Base-by-base conservation (phyloP, 306 rosid genomes). In the Pyrus communis region DNA sequence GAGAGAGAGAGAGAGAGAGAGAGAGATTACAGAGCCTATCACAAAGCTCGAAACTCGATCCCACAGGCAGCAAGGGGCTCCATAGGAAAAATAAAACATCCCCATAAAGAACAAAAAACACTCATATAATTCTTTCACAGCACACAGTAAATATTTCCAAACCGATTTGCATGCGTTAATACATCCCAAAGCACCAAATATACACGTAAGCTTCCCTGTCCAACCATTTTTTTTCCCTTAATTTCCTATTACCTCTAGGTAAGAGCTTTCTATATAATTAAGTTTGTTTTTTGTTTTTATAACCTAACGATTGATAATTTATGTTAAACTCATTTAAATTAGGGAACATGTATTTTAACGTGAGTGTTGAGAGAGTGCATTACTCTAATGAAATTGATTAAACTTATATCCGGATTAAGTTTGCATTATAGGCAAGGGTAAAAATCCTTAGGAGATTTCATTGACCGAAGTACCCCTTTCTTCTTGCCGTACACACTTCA, bases 1-100 rank as follows among this genome's bases (percentile, higher is more conserved):
- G 80, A 79, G 77, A 63, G 31, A 58, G 62, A 51, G 59, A 66
- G 30, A 75, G 77, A 66, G 78, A 79, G 69, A 66, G 80, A 6
- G 13, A 27, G 35, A 27, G 28, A 27, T 30, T 17, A 74, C 84
- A 67, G 86, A 84, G 75, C 93, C 97, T 88, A 89, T 89, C 87
- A 83, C 85, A 78, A 81, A 33, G 95, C 86, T 92, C 75, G 86
- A 81, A 87, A 87, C 87, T 84, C 85, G 96, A 91, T 89, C 98
- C 97, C 97, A 89, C 97, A 85, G 77, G 84, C 82, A 73, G 74
- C 77, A 70, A 86, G 88, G 96, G 98, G 97, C 91, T 90, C 98
- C 97, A 89, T 76, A 65, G 77, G 83, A 69, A 80, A 18, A 75
- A 81, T 84, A 81, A 86, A 86, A 86, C 77, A 87, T 83, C 88